A percentile compares a stretch with the other conserved stretches of the same genome.
phyloP scores from a whole-genome alignment of 2,329 filamentous ascomycete species.

The Aspergillus sp. region DNA sequence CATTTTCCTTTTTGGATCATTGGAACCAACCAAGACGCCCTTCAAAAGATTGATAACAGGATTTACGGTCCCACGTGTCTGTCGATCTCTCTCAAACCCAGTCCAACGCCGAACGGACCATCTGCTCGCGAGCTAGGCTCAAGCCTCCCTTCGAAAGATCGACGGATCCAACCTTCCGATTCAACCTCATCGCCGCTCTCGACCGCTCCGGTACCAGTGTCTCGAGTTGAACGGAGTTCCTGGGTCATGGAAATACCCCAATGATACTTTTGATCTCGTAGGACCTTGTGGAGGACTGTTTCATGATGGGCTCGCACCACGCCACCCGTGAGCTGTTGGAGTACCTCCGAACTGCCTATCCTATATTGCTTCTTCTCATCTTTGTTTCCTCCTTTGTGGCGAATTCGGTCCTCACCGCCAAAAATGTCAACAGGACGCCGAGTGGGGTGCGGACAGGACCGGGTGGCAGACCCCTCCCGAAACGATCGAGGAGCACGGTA shows the following conservation, averaged over 20 bases:
- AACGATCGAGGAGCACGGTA: constrained; percentile 53
- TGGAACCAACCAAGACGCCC: neutral
- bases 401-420: constrained; percentile 58
- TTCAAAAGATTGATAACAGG: neutral
- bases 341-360: constrained; percentile 58
- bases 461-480: constrained; percentile 82
- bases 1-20: neutral
- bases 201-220: constrained; percentile 3
- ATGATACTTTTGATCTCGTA: constrained; percentile 18
- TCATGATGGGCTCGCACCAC: constrained; percentile 36
- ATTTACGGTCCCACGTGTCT: constrained; percentile 14
- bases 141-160: constrained; percentile 9
- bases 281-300: constrained; percentile 21
- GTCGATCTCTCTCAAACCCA: constrained; percentile 14
- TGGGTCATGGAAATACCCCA: constrained; percentile 36
- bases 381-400: constrained; percentile 63
- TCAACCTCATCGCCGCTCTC: constrained; percentile 1
- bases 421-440: constrained; percentile 45
- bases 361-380: constrained; percentile 62
- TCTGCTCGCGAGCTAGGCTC: neutral
- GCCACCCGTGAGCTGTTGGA: constrained; percentile 45
- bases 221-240: constrained; percentile 11
- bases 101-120: neutral
- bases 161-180: constrained; percentile 5
- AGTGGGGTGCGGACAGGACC: constrained; percentile 66